These are phyloP conservation scores for Rhynchosporium graminicola DNA, from an alignment of 2,329 filamentous ascomycete genomes.

Conservation along the genomic window DNA sequence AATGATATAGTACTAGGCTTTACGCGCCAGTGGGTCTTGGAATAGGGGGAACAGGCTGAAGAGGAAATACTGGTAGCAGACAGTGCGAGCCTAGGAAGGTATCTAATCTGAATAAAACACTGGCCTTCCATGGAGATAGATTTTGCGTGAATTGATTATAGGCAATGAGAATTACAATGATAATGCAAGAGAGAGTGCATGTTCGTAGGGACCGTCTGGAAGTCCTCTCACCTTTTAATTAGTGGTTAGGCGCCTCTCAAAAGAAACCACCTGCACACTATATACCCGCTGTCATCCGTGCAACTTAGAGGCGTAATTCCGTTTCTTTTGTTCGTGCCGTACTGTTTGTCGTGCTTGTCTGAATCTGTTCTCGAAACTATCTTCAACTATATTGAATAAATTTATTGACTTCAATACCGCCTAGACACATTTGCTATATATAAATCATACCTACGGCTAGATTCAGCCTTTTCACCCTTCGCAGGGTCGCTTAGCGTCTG, in stretches of 20 bases:
- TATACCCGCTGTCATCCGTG: neutral
- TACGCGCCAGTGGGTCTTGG: slow-evolving; percentile 2
- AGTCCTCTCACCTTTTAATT: neutral
- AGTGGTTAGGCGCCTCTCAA: neutral
- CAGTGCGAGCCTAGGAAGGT: neutral
- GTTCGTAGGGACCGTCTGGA: neutral
- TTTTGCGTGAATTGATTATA: too few relatives aligned
- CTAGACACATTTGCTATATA: too few relatives aligned
- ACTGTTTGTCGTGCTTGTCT: neutral
- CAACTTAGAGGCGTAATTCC: neutral
- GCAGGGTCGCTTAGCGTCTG: slow-evolving; percentile 16
- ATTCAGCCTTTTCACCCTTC: neutral
- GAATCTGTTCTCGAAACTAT: too few relatives aligned
- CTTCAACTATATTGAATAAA: too few relatives aligned
- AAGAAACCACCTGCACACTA: neutral
- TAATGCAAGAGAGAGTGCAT: too few relatives aligned
- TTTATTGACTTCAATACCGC: too few relatives aligned
- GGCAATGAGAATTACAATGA: too few relatives aligned
- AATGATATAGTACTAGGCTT: neutral
- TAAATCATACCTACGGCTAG: too few relatives aligned
- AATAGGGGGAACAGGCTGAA: slow-evolving; percentile 6
- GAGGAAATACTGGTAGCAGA: neutral
- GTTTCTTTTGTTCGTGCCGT: neutral
- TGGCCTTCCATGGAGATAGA: neutral
- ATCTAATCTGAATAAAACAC: slow-evolving; percentile 2